A percentile compares a stretch with the other conserved stretches of the same genome.
Evolutionary conservation across 352 stramenopile species (phyloP).

Genomic region (Thalassiosira pacifica): DNA sequence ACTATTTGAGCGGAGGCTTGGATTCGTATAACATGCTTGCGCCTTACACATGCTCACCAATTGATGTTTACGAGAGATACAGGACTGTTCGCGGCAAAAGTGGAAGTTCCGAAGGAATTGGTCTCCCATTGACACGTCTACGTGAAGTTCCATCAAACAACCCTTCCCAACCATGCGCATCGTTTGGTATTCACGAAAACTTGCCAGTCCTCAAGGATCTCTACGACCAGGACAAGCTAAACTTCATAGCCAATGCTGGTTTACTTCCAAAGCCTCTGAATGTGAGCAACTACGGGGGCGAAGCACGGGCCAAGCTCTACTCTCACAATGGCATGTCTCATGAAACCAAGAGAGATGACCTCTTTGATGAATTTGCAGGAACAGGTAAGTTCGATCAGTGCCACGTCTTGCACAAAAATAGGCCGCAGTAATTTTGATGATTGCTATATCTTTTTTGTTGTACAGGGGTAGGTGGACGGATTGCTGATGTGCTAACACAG

Average conservation of each 20-base stretch:
- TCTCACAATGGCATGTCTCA: conserved; percentile 70
- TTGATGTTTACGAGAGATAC: conserved; percentile 64
- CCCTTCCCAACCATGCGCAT: conserved; percentile 64
- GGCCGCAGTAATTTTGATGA: neutral
- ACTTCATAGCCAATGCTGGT: conserved; percentile 82
- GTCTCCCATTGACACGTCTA: conserved; percentile 36
- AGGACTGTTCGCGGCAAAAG: conserved; percentile 54
- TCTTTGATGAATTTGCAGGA: conserved; percentile 47
- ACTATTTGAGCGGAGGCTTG: conserved; percentile 71
- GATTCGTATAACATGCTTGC: conserved; percentile 81
- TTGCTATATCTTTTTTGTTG: neutral
- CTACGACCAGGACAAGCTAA: conserved; percentile 70
- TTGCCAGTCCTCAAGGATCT: conserved; percentile 65
- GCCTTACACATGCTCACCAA: conserved; percentile 70
- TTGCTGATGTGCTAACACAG: conserved; percentile 61
- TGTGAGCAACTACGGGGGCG: conserved; percentile 51
- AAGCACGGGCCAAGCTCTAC: conserved; percentile 66
- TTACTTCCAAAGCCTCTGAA: conserved; percentile 69
- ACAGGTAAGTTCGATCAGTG: conserved; percentile 35
- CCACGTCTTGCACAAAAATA: neutral
- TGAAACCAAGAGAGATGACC: conserved; percentile 53
- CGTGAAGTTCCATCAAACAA: conserved; percentile 51
- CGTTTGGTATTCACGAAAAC: conserved; percentile 78
- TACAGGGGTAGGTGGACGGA: conserved; percentile 60
- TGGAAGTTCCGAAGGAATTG: conserved; percentile 46